Evolutionary conservation across 306 rosid species (phyloP), one percentile per base, ranked within the genome.

Genomic region (Ammopiptanthus mongolicus): DNA sequence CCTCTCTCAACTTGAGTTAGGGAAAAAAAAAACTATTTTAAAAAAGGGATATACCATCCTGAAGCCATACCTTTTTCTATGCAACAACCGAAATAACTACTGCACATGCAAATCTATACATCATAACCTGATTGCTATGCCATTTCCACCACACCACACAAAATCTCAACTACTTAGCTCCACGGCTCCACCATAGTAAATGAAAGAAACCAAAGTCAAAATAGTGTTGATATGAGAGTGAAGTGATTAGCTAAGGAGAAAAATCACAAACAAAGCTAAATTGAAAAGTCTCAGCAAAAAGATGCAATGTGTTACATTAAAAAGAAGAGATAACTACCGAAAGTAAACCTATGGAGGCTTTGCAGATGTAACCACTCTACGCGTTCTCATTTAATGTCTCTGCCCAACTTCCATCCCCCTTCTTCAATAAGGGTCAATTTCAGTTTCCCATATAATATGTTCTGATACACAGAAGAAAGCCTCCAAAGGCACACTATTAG

Each of bases 11-110:
- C 17, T 46, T 13, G 51, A 13, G 17, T 46, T 13, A 46, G 13
- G 18, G 4, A 13, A 12, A 46, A 46, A 12, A 46, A 46, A 13
- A 3, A 11, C 3, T 2, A 42, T 42, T 10, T 11, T 2, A 14
- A 13, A 36, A 21, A 42, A 0, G 13, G 36, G 31, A 29, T 74
- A 71, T 13, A 71, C 22, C 73, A 75, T 74, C 62, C 52, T 59
- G 72, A 75, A 66, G 22, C 44, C 5, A 37, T 37, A 39, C 52
- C 36, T 19, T 48, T n/a, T 47, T 47, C 8, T 46, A 62, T 81
- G 79, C 86, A 85, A 80, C 96, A 14, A 84, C 92, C 90, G 70
- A 81, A 86, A 85, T 89, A 86, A 93, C 82, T 91, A 83, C 80
- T 19, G 81, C 91, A 85, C 89, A 78, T 86, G 96, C 83, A 62